A percentile compares a stretch with the other conserved stretches of the same genome.
Evolutionary conservation across 2,329 filamentous ascomycete genomes (phyloP).

Genomic region (Phaeophleospora eucalypticola): DNA sequence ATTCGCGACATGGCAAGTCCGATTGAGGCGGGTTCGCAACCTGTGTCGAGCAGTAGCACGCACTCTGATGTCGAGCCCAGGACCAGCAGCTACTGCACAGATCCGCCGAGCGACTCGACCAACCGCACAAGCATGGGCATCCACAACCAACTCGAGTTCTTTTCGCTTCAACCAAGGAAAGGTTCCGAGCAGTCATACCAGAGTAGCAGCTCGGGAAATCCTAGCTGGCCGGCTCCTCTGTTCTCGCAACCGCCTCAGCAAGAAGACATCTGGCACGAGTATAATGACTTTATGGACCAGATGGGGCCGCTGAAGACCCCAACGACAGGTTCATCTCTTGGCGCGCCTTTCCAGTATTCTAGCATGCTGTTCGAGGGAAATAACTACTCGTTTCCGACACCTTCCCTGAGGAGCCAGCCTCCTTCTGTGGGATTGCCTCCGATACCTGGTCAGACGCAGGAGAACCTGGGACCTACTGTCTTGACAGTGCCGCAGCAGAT

Average conservation of each 20-base stretch:
- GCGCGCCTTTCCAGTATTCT: constrained; percentile 51
- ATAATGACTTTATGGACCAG: constrained; percentile 80
- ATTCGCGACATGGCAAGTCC: constrained; percentile 34
- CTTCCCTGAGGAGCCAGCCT: constrained; percentile 2
- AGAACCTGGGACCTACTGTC: constrained; percentile 10
- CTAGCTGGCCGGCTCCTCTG: constrained; percentile 39
- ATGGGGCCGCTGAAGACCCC: constrained; percentile 53
- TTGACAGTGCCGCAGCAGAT: constrained; percentile 30
- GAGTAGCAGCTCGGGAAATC: constrained; percentile 61
- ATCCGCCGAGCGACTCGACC: constrained; percentile 23
- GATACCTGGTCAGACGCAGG: constrained; percentile 7
- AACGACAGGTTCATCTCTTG: constrained; percentile 50
- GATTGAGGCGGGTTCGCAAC: constrained; percentile 24
- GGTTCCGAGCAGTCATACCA: constrained; percentile 60
- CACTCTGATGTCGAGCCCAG: constrained; percentile 21
- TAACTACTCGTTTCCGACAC: constrained; percentile 4
- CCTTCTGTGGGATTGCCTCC: constrained; percentile 16
- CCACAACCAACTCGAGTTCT: constrained; percentile 54
- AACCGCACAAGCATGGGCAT: constrained; percentile 25
- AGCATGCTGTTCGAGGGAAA: constrained; percentile 44
- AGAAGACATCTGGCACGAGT: constrained; percentile 93
- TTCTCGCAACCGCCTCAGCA: constrained; percentile 43
- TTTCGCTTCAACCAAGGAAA: constrained; percentile 69
- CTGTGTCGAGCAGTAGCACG: constrained; percentile 27
- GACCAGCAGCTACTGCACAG: constrained; percentile 20